Percentiles rank a stretch among this genome's conserved stretches.
phyloP scores from a whole-genome alignment of 805 yeast genomes.

The Candida mattraensis region DNA sequence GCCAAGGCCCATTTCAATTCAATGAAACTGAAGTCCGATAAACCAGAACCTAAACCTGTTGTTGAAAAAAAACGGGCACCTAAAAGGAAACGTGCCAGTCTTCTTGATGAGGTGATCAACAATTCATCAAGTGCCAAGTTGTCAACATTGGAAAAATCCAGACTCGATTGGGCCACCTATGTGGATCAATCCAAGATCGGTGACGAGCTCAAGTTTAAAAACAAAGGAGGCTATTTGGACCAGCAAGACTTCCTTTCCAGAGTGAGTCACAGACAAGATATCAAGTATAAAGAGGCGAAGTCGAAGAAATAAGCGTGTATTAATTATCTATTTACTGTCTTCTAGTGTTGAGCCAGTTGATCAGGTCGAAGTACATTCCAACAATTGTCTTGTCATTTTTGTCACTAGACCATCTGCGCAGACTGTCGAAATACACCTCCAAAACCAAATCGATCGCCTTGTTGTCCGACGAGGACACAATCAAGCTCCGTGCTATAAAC shows the following conservation, averaged over 20 bases:
- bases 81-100: slow-evolving; percentile 69
- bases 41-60: slow-evolving; percentile 1
- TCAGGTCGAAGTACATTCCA: slow-evolving; percentile 68
- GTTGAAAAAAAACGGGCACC: slow-evolving; percentile 27
- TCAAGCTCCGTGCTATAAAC: slow-evolving; percentile 56
- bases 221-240: slow-evolving; percentile 88
- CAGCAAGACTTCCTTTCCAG: slow-evolving; percentile 85
- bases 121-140: slow-evolving; percentile 73
- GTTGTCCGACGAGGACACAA: slow-evolving; percentile 39
- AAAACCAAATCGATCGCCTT: slow-evolving; percentile 44
- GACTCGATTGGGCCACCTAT: slow-evolving; percentile 92
- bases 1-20: slow-evolving; percentile 78
- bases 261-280: slow-evolving; percentile 61
- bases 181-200: slow-evolving; percentile 83
- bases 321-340: slow-evolving; percentile 24
- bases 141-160: slow-evolving; percentile 88
- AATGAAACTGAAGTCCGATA: slow-evolving; percentile 29
- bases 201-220: slow-evolving; percentile 77
- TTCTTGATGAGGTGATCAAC: slow-evolving; percentile 72
- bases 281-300: slow-evolving; percentile 44
- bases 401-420: slow-evolving; percentile 61
- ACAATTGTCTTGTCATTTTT: slow-evolving; percentile 49
- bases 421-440: slow-evolving; percentile 52
- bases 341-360: slow-evolving; percentile 70
- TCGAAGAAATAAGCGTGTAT: neutral